Evolutionary conservation across 2,329 filamentous ascomycete genomes (phyloP).

Genomic region (Seiridium cupressi): DNA sequence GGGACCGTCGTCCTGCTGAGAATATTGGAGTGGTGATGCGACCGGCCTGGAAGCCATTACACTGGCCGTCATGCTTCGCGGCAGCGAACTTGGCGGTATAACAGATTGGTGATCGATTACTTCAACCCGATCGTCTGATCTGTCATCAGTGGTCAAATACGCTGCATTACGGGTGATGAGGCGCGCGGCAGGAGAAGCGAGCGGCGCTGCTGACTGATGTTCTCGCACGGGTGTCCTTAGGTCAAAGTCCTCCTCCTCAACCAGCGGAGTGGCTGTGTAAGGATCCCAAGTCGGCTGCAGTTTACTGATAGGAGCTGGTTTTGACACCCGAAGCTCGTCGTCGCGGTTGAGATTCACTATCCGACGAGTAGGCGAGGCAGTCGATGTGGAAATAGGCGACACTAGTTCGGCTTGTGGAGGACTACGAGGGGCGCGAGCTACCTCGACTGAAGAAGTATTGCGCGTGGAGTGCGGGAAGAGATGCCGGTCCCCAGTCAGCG

Average conservation of each 20-base stretch:
- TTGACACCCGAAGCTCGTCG: constrained; percentile 15
- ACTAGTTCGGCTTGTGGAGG: constrained; percentile 26
- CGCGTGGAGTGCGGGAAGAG: not conserved
- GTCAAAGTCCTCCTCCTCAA: constrained; percentile 34
- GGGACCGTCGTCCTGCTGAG: constrained; percentile 13
- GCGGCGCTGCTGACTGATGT: constrained; percentile 10
- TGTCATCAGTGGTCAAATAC: constrained; percentile 23
- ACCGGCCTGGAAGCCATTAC: constrained; percentile 20
- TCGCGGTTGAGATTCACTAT: constrained; percentile 11
- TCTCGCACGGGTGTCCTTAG: constrained; percentile 19
- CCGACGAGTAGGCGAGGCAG: constrained; percentile 14
- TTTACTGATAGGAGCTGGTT: constrained; percentile 31
- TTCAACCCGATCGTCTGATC: constrained; percentile 30
- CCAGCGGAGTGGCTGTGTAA: constrained; percentile 31
- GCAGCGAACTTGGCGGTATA: constrained; percentile 4
- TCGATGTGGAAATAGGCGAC: constrained; percentile 30
- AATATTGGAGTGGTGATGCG: constrained; percentile 14
- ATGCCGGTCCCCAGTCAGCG: not conserved
- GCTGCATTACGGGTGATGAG: constrained; percentile 21
- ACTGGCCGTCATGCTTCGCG: constrained; percentile 21
- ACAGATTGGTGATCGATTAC: constrained; percentile 24
- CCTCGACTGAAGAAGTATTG: constrained; percentile 7
- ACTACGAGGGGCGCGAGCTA: constrained; percentile 15
- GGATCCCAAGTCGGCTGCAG: constrained; percentile 33
- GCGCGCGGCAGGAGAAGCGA: not conserved